Evolutionary conservation across 2,329 filamentous ascomycete species (phyloP).

Genomic region (Laburnicola sp.): DNA sequence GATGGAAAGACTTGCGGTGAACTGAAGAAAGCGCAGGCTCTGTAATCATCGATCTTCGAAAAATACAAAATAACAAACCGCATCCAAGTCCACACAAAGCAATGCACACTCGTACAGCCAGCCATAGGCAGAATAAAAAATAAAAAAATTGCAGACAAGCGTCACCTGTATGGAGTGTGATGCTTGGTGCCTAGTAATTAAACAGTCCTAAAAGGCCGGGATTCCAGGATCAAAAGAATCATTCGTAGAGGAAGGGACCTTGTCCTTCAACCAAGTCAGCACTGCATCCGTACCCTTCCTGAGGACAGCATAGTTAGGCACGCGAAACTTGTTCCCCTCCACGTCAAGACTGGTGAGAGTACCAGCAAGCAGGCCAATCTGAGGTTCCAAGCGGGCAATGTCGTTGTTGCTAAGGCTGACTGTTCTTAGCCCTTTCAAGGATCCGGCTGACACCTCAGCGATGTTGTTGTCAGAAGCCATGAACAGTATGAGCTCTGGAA

Average conservation of each 20-base stretch:
- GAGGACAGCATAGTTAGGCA: slow-evolving; percentile 80
- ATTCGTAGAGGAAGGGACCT: slow-evolving; percentile 60
- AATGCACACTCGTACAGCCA: neutral
- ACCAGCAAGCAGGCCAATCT: slow-evolving; percentile 75
- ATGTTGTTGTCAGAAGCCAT: slow-evolving; percentile 80
- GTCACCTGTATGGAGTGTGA: neutral
- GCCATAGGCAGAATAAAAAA: neutral
- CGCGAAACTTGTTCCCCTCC: slow-evolving; percentile 81
- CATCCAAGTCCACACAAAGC: neutral
- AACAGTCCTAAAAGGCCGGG: slow-evolving; percentile 6
- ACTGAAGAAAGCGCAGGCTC: neutral
- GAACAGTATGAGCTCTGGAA: slow-evolving; percentile 71
- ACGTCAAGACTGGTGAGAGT: slow-evolving; percentile 71
- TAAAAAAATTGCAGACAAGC: slow-evolving; percentile 5
- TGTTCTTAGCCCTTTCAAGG: slow-evolving; percentile 72
- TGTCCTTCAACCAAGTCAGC: slow-evolving; percentile 76
- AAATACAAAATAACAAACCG: neutral
- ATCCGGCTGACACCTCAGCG: slow-evolving; percentile 69
- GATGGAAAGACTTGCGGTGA: neutral
- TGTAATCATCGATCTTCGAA: neutral
- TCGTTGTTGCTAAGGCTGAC: slow-evolving; percentile 85
- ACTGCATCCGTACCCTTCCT: slow-evolving; percentile 86
- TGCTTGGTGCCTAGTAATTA: too few species aligned
- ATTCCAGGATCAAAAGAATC: slow-evolving; percentile 26
- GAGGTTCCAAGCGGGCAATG: slow-evolving; percentile 77